Evolutionary conservation across 2,329 filamentous ascomycete genomes (phyloP).

Genomic region (Raffaelea ambrosiae): DNA sequence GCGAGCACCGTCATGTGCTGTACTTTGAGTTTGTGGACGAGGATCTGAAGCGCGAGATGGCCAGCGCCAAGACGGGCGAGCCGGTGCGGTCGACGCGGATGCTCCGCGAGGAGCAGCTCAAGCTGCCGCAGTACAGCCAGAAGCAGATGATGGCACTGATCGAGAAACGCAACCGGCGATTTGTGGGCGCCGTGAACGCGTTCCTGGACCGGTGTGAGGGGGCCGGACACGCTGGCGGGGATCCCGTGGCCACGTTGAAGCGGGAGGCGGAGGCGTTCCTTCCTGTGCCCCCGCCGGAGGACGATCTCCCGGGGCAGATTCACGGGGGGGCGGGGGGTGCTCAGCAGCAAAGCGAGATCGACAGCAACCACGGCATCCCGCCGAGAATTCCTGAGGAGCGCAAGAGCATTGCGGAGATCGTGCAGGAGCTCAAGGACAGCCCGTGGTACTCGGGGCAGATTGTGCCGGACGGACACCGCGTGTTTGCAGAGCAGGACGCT

Average conservation of each 20-base stretch:
- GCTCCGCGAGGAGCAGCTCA: constrained; percentile 69
- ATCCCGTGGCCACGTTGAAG: constrained; percentile 60
- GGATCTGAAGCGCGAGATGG: constrained; percentile 75
- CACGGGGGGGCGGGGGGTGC: not conserved
- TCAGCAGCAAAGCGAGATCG: constrained; percentile 6
- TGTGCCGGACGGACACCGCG: constrained; percentile 83
- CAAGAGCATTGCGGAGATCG: constrained; percentile 72
- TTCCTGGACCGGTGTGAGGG: constrained; percentile 69
- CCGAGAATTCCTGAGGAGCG: constrained; percentile 70
- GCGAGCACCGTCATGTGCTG: constrained; percentile 51
- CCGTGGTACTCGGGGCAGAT: constrained; percentile 91
- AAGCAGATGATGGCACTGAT: constrained; percentile 86
- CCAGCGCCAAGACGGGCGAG: constrained; percentile 64
- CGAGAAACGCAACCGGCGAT: constrained; percentile 81
- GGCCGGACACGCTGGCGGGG: constrained; percentile 35
- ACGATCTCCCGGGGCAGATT: no score
- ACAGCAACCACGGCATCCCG: constrained; percentile 43
- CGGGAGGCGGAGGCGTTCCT: constrained; percentile 51
- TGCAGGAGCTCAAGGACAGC: constrained; percentile 71
- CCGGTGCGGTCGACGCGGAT: constrained; percentile 58
- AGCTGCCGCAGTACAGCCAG: constrained; percentile 87
- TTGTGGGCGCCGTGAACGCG: constrained; percentile 63
- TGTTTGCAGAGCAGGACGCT: constrained; percentile 77
- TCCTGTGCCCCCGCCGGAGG: constrained; percentile 37
- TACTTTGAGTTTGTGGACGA: constrained; percentile 91